Evolutionary conservation across 805 yeast genomes (phyloP).

Genomic region (Naumovozyma baii): DNA sequence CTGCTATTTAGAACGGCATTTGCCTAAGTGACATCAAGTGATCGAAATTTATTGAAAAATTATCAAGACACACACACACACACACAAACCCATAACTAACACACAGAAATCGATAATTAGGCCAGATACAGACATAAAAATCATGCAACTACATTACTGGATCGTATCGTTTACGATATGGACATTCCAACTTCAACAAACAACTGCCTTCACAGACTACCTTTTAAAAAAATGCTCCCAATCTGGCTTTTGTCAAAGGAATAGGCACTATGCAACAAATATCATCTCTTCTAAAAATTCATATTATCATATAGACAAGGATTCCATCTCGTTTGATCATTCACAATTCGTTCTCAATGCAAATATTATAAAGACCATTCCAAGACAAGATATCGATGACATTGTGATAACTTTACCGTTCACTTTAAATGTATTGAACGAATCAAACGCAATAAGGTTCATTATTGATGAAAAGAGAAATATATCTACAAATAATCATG

Average conservation of each 20-base stretch:
- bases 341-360: slow-evolving; percentile 35
- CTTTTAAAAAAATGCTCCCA: slow-evolving; percentile 70
- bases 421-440: slow-evolving; percentile 41
- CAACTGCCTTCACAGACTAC: slow-evolving; percentile 46
- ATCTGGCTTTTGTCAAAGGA: slow-evolving; percentile 77
- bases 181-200: neutral
- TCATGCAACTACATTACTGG: neutral
- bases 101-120: neutral
- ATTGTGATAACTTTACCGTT: slow-evolving; percentile 43
- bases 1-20: no score
- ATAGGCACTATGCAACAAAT: slow-evolving; percentile 52
- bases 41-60: no score
- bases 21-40: no score
- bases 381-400: slow-evolving; percentile 24
- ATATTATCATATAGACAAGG: slow-evolving; percentile 35
- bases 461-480: slow-evolving; percentile 55
- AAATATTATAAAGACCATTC: slow-evolving; percentile 37
- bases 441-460: slow-evolving; percentile 51
- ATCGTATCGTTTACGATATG: neutral
- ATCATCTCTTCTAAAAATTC: slow-evolving; percentile 29
- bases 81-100: neutral
- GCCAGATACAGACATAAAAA: neutral
- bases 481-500: slow-evolving; percentile 14
- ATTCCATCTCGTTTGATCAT: slow-evolving; percentile 25
- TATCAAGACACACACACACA: no score